These are phyloP conservation scores for Sugiyamaella neomexicana DNA, from an alignment of 1,139 yeast genomes.

Conservation along the genomic window DNA sequence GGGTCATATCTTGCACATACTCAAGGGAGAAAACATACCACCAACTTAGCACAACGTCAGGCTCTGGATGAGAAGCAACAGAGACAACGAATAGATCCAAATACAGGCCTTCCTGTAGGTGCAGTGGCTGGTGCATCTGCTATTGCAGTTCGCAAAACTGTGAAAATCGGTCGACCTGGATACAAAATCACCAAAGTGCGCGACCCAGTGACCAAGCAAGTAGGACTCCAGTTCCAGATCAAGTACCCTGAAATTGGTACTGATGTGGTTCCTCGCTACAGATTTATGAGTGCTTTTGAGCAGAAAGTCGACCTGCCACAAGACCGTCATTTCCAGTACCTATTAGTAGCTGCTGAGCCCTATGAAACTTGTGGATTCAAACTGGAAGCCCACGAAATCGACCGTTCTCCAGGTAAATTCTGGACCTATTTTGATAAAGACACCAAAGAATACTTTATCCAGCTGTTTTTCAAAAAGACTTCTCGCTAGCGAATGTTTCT, in stretches of 20 bases:
- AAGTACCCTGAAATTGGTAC: slow-evolving; percentile 53
- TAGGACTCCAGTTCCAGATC: slow-evolving; percentile 63
- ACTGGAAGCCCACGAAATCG: slow-evolving; percentile 61
- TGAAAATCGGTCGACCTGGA: slow-evolving; percentile 74
- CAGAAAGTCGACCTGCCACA: slow-evolving; percentile 50
- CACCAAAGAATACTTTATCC: slow-evolving; percentile 65
- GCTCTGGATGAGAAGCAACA: slow-evolving; percentile 37
- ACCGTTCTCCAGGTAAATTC: slow-evolving; percentile 48
- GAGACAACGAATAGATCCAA: slow-evolving; percentile 19
- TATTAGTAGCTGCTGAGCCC: slow-evolving; percentile 81
- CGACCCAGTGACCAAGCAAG: slow-evolving; percentile 54
- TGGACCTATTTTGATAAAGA: slow-evolving; percentile 78
- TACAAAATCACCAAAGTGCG: slow-evolving; percentile 66
- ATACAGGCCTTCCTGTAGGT: slow-evolving; percentile 27
- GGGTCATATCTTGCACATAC: slow-evolving; percentile 79
- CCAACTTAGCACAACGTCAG: slow-evolving; percentile 61
- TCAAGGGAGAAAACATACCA: slow-evolving; percentile 74
- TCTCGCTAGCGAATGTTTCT: not conserved
- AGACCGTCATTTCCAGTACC: slow-evolving; percentile 55
- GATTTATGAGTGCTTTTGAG: slow-evolving; percentile 76
- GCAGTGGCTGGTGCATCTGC: slow-evolving; percentile 37
- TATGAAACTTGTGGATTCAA: slow-evolving; percentile 74
- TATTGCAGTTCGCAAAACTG: slow-evolving; percentile 44
- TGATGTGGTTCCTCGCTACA: slow-evolving; percentile 56
- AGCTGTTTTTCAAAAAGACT: slow-evolving; percentile 49